These are phyloP conservation scores for Saturnispora besseyi DNA, from an alignment of 805 yeast genomes.

Conservation along the genomic window DNA sequence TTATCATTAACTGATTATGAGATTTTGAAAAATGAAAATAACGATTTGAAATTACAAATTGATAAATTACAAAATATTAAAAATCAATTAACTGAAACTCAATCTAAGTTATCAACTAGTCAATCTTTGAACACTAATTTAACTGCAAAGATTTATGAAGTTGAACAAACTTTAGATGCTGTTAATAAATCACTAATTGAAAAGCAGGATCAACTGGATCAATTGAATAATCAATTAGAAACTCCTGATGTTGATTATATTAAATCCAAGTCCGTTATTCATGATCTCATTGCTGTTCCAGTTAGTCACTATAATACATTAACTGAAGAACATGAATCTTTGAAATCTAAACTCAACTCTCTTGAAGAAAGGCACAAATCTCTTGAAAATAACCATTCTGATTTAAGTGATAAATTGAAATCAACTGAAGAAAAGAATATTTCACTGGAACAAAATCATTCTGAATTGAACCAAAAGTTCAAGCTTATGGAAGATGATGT, in stretches of 20 bases:
- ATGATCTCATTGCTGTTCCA: conserved; percentile 13
- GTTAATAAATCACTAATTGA: neutral
- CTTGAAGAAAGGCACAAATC: neutral
- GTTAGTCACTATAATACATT: conserved; percentile 2
- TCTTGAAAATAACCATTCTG: neutral
- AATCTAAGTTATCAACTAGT: neutral
- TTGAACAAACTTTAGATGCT: neutral
- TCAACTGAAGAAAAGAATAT: neutral
- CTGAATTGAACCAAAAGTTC: neutral
- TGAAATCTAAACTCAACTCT: neutral
- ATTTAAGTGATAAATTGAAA: neutral
- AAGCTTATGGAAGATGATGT: neutral
- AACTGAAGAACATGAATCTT: conserved; percentile 3
- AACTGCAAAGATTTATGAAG: neutral
- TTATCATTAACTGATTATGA: conserved; percentile 11
- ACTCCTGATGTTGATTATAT: conserved; percentile 17
- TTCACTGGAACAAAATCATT: neutral
- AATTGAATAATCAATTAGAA: conserved; percentile 1
- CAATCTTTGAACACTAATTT: neutral
- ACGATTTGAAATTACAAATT: neutral
- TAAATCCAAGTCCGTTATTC: conserved; percentile 11
- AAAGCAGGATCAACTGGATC: conserved; percentile 5
- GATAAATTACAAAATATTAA: neutral
- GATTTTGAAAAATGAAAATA: neutral
- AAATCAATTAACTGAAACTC: neutral